Percentiles rank a stretch among this genome's conserved stretches.
These are phyloP conservation scores for Straminergon stramineum DNA, from an alignment of 225 moss, liverwort and hornwort genomes.

Conservation along the genomic window DNA sequence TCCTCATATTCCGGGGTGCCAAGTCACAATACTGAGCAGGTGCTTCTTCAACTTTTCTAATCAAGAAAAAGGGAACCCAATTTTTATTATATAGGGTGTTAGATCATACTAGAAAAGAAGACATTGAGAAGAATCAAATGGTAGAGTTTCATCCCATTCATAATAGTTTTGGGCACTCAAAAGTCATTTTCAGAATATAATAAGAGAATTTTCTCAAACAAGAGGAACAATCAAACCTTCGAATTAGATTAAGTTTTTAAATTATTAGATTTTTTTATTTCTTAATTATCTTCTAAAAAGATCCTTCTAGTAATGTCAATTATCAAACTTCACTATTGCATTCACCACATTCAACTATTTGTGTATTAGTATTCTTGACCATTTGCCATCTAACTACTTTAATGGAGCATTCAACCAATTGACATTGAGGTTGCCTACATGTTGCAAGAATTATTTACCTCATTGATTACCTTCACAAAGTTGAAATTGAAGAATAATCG, in stretches of 20 bases:
- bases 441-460: neutral
- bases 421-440: fast-evolving
- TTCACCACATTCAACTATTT: neutral
- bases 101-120: neutral
- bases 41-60: neutral
- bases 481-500: neutral
- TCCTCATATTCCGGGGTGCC: neutral
- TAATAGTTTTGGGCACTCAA: neutral
- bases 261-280: neutral
- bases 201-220: neutral
- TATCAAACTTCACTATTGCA: neutral
- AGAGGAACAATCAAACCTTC: neutral
- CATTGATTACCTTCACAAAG: neutral
- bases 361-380: neutral
- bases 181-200: neutral
- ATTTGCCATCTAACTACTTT: neutral
- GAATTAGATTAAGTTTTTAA: neutral
- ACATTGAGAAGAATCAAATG: neutral
- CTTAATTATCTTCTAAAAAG: too few species aligned
- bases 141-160: neutral
- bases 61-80: neutral
- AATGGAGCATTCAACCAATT: neutral
- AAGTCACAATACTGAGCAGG: neutral
- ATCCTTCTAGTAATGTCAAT: fast-evolving
- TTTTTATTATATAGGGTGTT: neutral